phyloP scores from a whole-genome alignment of 148 eudicot genomes.

The Camellia granthamiana region DNA sequence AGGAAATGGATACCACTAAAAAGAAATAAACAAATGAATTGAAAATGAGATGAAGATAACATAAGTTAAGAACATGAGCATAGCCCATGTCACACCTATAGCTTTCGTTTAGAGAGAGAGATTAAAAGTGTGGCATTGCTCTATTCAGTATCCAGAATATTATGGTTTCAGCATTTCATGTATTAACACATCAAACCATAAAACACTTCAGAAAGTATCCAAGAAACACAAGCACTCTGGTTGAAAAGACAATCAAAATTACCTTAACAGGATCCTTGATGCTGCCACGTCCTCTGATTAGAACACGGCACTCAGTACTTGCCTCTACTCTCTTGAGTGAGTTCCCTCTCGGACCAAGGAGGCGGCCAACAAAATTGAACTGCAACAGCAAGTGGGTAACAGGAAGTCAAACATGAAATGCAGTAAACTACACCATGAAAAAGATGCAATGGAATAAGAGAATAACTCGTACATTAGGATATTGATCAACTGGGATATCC shows the following conservation, averaged over 20 bases:
- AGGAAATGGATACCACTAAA: too few species aligned
- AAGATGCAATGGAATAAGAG: constrained; percentile 12
- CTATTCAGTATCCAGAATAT: constrained; percentile 6
- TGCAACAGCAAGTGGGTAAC: constrained; percentile 33
- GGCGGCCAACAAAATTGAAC: constrained; percentile 98
- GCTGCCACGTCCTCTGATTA: constrained; percentile 97
- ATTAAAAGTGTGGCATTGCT: background rate
- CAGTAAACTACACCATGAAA: constrained; percentile 14
- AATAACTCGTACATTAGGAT: constrained; percentile 71
- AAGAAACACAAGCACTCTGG: constrained; percentile 1
- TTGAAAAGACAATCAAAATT: constrained; percentile 8
- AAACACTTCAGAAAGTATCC: background rate
- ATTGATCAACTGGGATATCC: constrained; percentile 86
- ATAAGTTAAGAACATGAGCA: too few species aligned
- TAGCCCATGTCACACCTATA: too few species aligned
- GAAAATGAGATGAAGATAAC: too few species aligned
- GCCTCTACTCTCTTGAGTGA: constrained; percentile 97
- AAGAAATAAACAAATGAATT: too few species aligned
- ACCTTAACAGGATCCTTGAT: constrained; percentile 96
- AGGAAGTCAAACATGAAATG: constrained; percentile 5
- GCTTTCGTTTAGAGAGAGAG: background rate
- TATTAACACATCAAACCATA: background rate
- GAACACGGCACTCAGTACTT: constrained; percentile 90
- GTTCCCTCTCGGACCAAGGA: constrained; percentile 98
- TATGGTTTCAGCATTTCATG: background rate